These are phyloP conservation scores for Drosera spatulata DNA, from an alignment of 179 eudicot species.

Conservation along the genomic window DNA sequence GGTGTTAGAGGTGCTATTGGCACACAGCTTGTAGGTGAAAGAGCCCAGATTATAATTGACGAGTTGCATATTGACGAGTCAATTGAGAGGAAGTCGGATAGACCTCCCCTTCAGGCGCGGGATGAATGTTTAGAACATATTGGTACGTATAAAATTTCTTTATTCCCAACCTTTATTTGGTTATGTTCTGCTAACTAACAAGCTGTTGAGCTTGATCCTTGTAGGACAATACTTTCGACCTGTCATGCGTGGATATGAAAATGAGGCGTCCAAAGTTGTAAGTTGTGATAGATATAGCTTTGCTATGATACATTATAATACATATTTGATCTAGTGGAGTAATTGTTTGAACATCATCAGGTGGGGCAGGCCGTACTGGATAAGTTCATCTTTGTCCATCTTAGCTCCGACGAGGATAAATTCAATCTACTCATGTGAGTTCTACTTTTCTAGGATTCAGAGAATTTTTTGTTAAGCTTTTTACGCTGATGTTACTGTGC, in stretches of 20 bases:
- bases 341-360: conserved; percentile 24
- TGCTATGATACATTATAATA: too few species aligned
- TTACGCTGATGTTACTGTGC: conserved; percentile 9
- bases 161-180: conserved; percentile 1
- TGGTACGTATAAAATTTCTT: conserved; percentile 29
- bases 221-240: conserved; percentile 79
- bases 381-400: conserved; percentile 83
- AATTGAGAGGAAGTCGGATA: neutral
- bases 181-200: neutral
- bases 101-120: conserved; percentile 58
- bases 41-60: conserved; percentile 81
- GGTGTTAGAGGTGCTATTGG: conserved; percentile 87
- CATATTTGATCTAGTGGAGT: too few species aligned
- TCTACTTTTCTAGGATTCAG: conserved; percentile 5
- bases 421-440: conserved; percentile 83
- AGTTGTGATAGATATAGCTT: conserved; percentile 17
- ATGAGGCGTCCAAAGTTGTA: conserved; percentile 52
- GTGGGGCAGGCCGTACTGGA: conserved; percentile 81
- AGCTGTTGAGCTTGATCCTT: conserved; percentile 2
- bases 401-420: conserved; percentile 74
- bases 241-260: conserved; percentile 68
- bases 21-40: conserved; percentile 85
- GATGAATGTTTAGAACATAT: conserved; percentile 74
- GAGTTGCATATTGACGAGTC: conserved; percentile 28
- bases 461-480: neutral